A percentile compares a stretch with the other conserved stretches of the same genome.
These are phyloP conservation scores for Chamaenerion angustifolium DNA, from an alignment of 345 rosid genomes.

Conservation along the genomic window DNA sequence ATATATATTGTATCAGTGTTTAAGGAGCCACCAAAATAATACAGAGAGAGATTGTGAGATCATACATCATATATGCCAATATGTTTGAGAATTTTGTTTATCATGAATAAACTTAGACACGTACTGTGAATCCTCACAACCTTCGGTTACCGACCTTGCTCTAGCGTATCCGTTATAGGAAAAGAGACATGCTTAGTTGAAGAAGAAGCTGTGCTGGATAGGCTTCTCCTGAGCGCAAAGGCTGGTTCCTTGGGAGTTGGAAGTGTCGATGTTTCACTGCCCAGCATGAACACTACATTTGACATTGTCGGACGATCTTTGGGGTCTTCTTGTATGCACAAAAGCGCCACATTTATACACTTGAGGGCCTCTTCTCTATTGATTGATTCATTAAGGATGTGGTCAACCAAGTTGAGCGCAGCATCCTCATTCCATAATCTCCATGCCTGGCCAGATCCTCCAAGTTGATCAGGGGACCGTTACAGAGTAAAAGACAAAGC, in stretches of 20 bases:
- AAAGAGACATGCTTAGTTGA: constrained; percentile 21
- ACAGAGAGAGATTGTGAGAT: too few species aligned
- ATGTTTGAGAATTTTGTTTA: too few species aligned
- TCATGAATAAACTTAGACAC: too few species aligned
- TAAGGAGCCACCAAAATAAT: too few species aligned
- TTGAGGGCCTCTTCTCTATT: constrained; percentile 15
- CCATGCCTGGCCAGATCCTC: constrained; percentile 31
- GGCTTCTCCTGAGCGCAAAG: constrained; percentile 21
- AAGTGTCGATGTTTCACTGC: constrained; percentile 20
- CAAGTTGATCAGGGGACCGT: neutral
- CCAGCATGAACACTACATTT: constrained; percentile 38
- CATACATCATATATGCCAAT: too few species aligned
- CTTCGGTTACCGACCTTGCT: neutral
- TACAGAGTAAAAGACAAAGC: neutral
- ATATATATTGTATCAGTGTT: too few species aligned
- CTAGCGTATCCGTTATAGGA: neutral
- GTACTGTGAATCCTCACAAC: too few species aligned
- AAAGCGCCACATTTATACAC: constrained; percentile 38
- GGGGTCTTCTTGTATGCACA: constrained; percentile 51
- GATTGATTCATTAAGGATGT: constrained; percentile 4
- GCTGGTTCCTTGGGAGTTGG: constrained; percentile 44
- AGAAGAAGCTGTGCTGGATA: constrained; percentile 30
- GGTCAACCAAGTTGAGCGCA: constrained; percentile 26
- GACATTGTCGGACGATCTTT: constrained; percentile 47
- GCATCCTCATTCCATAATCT: constrained; percentile 29